Evolutionary conservation across 108 stramenopile species (phyloP).

Genomic region (Skeletonema potamos): DNA sequence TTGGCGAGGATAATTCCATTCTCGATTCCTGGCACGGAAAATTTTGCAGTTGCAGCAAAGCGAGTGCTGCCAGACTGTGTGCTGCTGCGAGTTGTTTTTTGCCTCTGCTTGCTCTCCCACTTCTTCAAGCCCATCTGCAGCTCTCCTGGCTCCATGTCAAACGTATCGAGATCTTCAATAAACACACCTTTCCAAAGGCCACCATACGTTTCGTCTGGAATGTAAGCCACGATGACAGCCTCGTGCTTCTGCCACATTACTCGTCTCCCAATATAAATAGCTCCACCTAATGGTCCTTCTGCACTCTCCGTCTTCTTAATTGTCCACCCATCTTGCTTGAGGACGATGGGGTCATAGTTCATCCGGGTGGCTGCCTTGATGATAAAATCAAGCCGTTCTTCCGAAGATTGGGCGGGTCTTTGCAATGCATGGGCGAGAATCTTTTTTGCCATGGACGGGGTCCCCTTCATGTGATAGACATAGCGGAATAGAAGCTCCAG

Average conservation of each 20-base stretch:
- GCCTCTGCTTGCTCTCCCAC: constrained; percentile 59
- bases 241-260: constrained; percentile 72
- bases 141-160: constrained; percentile 84
- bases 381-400: constrained; percentile 41
- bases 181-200: constrained; percentile 87
- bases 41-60: constrained; percentile 53
- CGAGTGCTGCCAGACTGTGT: constrained; percentile 48
- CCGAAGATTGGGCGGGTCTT: constrained; percentile 20
- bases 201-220: constrained; percentile 74
- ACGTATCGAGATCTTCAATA: constrained; percentile 73
- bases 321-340: constrained; percentile 84
- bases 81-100: neutral
- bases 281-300: constrained; percentile 67
- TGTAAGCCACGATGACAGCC: constrained; percentile 82
- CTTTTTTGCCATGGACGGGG: constrained; percentile 60
- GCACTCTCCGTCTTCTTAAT: constrained; percentile 58
- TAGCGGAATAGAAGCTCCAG: constrained; percentile 62
- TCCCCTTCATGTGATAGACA: constrained; percentile 65
- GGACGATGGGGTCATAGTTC: constrained; percentile 75
- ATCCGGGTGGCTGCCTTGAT: constrained; percentile 52
- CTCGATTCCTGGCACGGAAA: constrained; percentile 73
- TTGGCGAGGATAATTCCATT: constrained; percentile 81
- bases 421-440: constrained; percentile 58
- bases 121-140: constrained; percentile 63
- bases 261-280: constrained; percentile 61